Evolutionary conservation across 495 filamentous ascomycete genomes (phyloP).

Genomic region (Hypoxylon cercidicola): DNA sequence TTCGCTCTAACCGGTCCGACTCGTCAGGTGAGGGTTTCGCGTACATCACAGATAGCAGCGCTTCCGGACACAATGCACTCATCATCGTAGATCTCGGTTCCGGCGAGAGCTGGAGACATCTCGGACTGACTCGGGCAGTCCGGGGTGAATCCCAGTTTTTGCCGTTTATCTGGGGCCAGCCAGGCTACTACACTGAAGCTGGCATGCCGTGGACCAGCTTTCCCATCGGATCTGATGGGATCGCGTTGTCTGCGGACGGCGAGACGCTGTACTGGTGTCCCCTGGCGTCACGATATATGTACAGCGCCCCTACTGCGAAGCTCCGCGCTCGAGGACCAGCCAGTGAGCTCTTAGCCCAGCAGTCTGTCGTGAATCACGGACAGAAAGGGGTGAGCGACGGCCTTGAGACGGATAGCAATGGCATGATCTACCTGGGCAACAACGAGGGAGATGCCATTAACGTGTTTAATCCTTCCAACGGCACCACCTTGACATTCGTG

Average conservation of each 20-base stretch:
- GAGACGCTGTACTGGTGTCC: slow-evolving; percentile 51
- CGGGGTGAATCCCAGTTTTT: slow-evolving; percentile 51
- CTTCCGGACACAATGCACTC: slow-evolving; percentile 56
- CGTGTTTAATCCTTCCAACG: slow-evolving; percentile 55
- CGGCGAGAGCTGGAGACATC: slow-evolving; percentile 57
- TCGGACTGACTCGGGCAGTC: slow-evolving; percentile 49
- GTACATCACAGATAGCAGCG: slow-evolving; percentile 59
- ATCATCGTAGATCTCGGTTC: slow-evolving; percentile 58
- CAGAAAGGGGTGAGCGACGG: slow-evolving; percentile 52
- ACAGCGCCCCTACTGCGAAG: slow-evolving; percentile 46
- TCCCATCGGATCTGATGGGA: slow-evolving; percentile 51
- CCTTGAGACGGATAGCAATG: slow-evolving; percentile 51
- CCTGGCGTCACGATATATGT: slow-evolving; percentile 48
- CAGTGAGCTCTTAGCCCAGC: slow-evolving; percentile 45
- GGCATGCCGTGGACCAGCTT: slow-evolving; percentile 38
- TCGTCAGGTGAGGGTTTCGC: slow-evolving; percentile 52
- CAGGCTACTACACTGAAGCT: slow-evolving; percentile 43
- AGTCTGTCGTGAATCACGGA: slow-evolving; percentile 42
- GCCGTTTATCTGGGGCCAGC: slow-evolving; percentile 55
- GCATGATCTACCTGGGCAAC: slow-evolving; percentile 47
- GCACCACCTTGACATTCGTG: slow-evolving; percentile 47
- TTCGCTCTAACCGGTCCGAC: slow-evolving; percentile 36
- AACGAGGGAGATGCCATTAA: slow-evolving; percentile 51
- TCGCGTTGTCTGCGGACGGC: slow-evolving; percentile 51
- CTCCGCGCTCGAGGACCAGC: slow-evolving; percentile 39